Evolutionary conservation across 2,329 filamentous ascomycete species (phyloP), one percentile per base, ranked within the genome.

Genomic region (Penicillium paneum): DNA sequence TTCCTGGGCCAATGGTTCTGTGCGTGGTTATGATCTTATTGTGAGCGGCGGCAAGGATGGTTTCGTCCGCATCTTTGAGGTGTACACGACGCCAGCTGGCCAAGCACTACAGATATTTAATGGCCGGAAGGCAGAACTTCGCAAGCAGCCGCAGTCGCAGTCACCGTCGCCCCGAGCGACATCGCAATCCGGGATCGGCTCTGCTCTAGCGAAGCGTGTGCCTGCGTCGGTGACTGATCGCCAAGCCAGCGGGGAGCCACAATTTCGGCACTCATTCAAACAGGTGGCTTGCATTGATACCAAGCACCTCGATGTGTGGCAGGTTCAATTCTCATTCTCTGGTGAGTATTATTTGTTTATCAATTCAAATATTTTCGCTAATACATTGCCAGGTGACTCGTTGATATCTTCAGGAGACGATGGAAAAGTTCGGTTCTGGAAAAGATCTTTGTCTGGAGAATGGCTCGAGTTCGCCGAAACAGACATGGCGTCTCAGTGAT

Each of bases 21-120:
- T 95, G 65, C 80, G 92, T 36, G 93, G 93, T 1, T 93, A 90
- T 70, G 94, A 99, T 71, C 82, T 93, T 54, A 83, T 97, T 64
- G 94, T 93, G 3, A 95, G 92, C 6, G 93, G 91, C 2, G 94
- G 90, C 69, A 95, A 95, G 72, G 94, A 99, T 69, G 93, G 94
- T 3, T 87, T 85, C 64, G 85, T 97, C 38, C 83, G 93, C 38
- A 88, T 99, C n/a, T 96, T 95, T 67, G 86, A 93, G 64, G 68
- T 76, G 4, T 74, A 75, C 56, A 76, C 74, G n/a, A 64, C 62
- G 1, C 50, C 70, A 3, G 61, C 64, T 21, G 63, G 61, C 15
- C 69, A 66, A 40, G 64, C 58, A 24, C 56, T 62, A 8, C 69
- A 71, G 38, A 65, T 55, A 24, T 31, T 60, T 17, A 66, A 65